Percentiles rank a stretch among this genome's conserved stretches.
phyloP scores from a whole-genome alignment of 768 basidiomycete species.

The Sutorius australiensis region DNA sequence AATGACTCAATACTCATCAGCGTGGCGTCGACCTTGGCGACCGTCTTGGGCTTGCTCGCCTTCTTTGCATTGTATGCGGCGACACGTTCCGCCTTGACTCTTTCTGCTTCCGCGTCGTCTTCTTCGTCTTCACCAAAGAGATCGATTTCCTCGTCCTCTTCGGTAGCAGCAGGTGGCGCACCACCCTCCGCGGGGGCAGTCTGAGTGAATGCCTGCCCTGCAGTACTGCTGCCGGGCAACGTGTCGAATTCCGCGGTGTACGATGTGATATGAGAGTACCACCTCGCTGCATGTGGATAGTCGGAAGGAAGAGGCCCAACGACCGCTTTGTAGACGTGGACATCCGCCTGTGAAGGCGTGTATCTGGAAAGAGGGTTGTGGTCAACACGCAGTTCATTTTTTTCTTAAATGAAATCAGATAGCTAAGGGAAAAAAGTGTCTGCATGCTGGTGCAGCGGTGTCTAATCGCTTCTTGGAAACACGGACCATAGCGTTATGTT shows the following conservation, averaged over 20 bases:
- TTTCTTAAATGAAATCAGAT: slow-evolving; percentile 48
- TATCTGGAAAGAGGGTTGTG: slow-evolving; percentile 48
- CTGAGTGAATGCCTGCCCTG: slow-evolving; percentile 69
- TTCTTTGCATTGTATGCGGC: slow-evolving; percentile 93
- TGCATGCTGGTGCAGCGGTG: slow-evolving; percentile 77
- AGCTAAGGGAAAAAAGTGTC: slow-evolving; percentile 65
- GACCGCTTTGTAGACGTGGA: slow-evolving; percentile 84
- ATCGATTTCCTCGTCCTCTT: slow-evolving; percentile 71
- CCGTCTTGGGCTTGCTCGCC: slow-evolving; percentile 81
- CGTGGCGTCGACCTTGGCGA: slow-evolving; percentile 66
- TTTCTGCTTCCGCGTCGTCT: slow-evolving; percentile 81
- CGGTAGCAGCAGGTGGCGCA: slow-evolving; percentile 42
- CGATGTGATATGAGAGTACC: slow-evolving; percentile 94
- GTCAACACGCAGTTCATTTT: slow-evolving; percentile 5
- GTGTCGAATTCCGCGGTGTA: slow-evolving; percentile 73
- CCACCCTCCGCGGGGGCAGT: slow-evolving; percentile 40
- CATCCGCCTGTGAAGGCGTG: slow-evolving; percentile 91
- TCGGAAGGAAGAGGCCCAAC: slow-evolving; percentile 57
- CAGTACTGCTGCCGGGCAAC: slow-evolving; percentile 82
- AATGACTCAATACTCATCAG: slow-evolving; percentile 3
- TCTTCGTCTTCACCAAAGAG: slow-evolving; percentile 86
- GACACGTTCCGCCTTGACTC: slow-evolving; percentile 86
- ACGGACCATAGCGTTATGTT: slow-evolving; percentile 87
- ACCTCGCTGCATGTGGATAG: slow-evolving; percentile 76
- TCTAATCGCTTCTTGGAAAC: slow-evolving; percentile 96